phyloP scores from a whole-genome alignment of 2,329 filamentous ascomycete genomes.

The Nemania sp. region DNA sequence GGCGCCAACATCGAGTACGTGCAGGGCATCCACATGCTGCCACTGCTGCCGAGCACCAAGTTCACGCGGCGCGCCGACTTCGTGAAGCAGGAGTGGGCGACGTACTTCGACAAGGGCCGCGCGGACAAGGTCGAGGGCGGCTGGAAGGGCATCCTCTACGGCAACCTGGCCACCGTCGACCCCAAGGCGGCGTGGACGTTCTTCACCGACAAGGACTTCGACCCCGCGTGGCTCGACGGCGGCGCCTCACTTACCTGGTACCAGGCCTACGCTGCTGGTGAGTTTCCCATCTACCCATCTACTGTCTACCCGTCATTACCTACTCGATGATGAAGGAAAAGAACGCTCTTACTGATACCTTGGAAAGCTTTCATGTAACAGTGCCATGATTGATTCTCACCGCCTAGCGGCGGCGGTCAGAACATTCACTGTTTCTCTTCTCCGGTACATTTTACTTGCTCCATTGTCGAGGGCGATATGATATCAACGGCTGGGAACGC shows the following conservation, averaged over 20 bases:
- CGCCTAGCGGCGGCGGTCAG: not conserved
- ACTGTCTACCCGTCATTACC: not conserved
- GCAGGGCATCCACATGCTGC: slow-evolving; percentile 75
- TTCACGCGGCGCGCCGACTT: slow-evolving; percentile 71
- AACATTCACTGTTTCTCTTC: not conserved
- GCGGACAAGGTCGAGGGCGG: slow-evolving; percentile 70
- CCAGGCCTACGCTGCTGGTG: slow-evolving; percentile 75
- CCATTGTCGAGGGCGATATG: not conserved
- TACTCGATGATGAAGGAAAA: not conserved
- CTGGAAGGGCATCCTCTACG: slow-evolving; percentile 85
- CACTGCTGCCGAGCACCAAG: slow-evolving; percentile 64
- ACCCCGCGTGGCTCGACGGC: slow-evolving; percentile 74
- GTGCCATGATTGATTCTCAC: not conserved
- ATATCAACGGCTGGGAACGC: slow-evolving; percentile 1
- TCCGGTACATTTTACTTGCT: not conserved
- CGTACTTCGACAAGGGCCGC: slow-evolving; percentile 72
- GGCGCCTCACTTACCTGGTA: slow-evolving; percentile 88
- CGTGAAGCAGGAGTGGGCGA: slow-evolving; percentile 80
- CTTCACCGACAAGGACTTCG: slow-evolving; percentile 70
- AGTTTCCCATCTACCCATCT: slow-evolving; percentile 42
- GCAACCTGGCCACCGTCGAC: slow-evolving; percentile 79
- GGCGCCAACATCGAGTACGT: slow-evolving; percentile 73
- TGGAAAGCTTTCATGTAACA: slow-evolving; percentile 37
- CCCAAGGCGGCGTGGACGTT: slow-evolving; percentile 72
- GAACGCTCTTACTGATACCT: slow-evolving; percentile 15